phyloP scores from a whole-genome alignment of 768 basidiomycete genomes.

The Mycena rebaudengoi region DNA sequence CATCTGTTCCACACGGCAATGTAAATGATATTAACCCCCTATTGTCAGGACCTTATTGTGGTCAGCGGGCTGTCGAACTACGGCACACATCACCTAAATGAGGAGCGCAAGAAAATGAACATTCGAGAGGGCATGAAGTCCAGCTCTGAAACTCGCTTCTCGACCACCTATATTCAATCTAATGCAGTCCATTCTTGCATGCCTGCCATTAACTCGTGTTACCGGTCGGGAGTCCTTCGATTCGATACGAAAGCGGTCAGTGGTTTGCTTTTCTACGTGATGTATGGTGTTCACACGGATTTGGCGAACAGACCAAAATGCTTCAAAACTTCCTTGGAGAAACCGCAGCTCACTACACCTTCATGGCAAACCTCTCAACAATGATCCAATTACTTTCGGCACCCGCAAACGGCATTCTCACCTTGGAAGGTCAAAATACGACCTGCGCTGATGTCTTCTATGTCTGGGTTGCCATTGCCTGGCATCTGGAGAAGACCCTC shows the following conservation, averaged over 20 bases:
- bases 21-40: too few species aligned
- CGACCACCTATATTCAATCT: constrained; percentile 31
- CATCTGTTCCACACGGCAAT: too few species aligned
- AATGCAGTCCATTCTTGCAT: constrained; percentile 30
- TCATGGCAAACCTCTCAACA: constrained; percentile 22
- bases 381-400: constrained; percentile 28
- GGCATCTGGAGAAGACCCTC: constrained; percentile 29
- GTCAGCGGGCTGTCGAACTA: constrained; percentile 34
- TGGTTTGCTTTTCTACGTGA: too few species aligned
- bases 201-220: constrained; percentile 28
- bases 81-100: constrained; percentile 30
- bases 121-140: constrained; percentile 29
- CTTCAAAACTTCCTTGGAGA: constrained; percentile 27
- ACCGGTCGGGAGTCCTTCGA: constrained; percentile 16
- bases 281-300: neutral
- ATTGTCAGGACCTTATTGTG: neutral
- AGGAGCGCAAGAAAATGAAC: constrained; percentile 21
- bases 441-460: constrained; percentile 39
- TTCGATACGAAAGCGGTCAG: constrained; percentile 33
- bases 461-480: constrained; percentile 38
- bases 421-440: constrained; percentile 36
- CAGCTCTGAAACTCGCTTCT: constrained; percentile 32
- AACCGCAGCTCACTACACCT: constrained; percentile 15
- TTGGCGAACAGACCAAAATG: constrained; percentile 23
- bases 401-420: constrained; percentile 31